Base-by-base conservation (phyloP, 331 rosid genomes). In the Quercus phellos region DNA sequence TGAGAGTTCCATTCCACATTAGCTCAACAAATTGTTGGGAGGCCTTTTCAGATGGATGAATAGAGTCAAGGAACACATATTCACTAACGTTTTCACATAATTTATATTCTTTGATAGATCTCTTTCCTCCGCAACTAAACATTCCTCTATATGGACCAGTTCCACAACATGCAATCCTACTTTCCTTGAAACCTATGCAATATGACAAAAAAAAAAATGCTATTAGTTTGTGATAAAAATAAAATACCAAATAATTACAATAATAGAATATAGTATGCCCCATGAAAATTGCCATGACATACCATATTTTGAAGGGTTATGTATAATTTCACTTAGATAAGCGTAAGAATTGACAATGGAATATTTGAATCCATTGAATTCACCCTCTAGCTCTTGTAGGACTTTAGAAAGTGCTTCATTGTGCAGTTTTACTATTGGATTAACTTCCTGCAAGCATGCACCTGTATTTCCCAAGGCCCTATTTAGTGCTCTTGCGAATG, bases 221-320 rank as follows among this genome's bases (percentile, higher is more conserved):
- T 14, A 26, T 9, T 61, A 21, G 16, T 21, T 4, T 56, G 4
- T 56, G 11, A 3, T 10, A 16, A 24, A 27, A 24, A 11, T 22
- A 12, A 61, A 0, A 13, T 14, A 27, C 51, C 51, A 43, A 43
- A 43, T 43, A 8, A 43, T 43, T 8, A 43, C 51, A 11, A 43
- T 43, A 43, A 43, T 43, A 43, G 4, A 10, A 43, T 43, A 11
- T 11, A 43, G 12, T 43, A 9, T 43, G 11, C 51, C 27, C 38
- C 0, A 61, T 4, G 9, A 26, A 61, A 61, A 27, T 18, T 10
- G 34, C 38, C 68, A 27, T 61, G 68, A 13, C 38, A 61, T 64
- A 73, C 72, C 78, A 73, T 77, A 78, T 68, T 83, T 60, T 34
- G 83, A 60, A 58, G 86, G 83, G 24, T 51, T 46, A 17, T 74